Conservation (phyloP, 2,329 filamentous ascomycete species). For the Rugonectria rugulosa region DNA sequence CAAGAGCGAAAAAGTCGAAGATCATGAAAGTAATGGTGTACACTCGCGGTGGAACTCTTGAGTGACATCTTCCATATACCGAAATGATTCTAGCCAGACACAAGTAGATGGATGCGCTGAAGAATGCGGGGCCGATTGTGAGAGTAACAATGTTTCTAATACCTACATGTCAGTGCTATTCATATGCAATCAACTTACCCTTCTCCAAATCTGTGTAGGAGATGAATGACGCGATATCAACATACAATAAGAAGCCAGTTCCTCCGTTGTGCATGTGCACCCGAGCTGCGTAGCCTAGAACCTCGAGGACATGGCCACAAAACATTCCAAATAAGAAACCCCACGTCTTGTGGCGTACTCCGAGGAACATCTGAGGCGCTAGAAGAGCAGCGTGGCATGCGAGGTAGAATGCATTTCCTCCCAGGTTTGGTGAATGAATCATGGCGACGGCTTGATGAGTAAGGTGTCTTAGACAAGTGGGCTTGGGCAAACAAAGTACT, state of each 20-base stretch:
- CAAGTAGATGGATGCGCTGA: constrained; percentile 68
- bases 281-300: not conserved
- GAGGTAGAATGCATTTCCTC: not conserved
- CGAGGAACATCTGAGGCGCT: not conserved
- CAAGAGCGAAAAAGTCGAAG: constrained; percentile 56
- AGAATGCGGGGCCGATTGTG: constrained; percentile 68
- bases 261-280: not conserved
- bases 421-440: not conserved
- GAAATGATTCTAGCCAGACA: constrained; percentile 56
- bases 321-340: not conserved
- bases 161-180: no score
- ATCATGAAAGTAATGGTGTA: constrained; percentile 49
- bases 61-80: constrained; percentile 48
- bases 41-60: constrained; percentile 36
- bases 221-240: no score
- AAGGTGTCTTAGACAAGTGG: not conserved
- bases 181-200: no score
- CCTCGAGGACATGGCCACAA: not conserved
- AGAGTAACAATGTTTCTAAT: constrained; percentile 51
- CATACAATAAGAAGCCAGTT: not conserved
- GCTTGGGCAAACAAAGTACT: not conserved
- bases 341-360: not conserved
- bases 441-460: not conserved
- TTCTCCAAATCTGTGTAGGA: no score
- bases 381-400: not conserved